Evolutionary conservation across 306 rosid genomes (phyloP).

Genomic region (Sicyos baderoa): DNA sequence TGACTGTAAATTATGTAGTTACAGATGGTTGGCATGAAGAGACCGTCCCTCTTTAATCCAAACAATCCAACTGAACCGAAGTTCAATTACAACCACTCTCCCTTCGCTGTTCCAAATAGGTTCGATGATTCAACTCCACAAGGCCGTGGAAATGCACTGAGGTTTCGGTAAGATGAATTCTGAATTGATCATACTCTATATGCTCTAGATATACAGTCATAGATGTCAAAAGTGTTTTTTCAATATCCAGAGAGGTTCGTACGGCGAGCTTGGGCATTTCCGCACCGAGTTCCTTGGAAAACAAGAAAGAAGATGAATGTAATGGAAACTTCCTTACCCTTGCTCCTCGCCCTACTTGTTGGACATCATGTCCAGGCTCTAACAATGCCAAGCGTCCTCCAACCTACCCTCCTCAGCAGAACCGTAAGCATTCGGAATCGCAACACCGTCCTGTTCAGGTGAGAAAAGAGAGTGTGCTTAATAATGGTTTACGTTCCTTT

Average conservation of each 20-base stretch:
- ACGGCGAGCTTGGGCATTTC: neutral
- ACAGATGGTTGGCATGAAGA: slow-evolving; percentile 58
- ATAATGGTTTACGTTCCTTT: neutral
- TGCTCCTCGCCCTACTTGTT: slow-evolving; percentile 4
- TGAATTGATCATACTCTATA: slow-evolving; percentile 18
- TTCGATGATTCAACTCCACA: slow-evolving; percentile 28
- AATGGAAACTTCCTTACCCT: slow-evolving; percentile 14
- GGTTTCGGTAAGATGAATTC: slow-evolving; percentile 19
- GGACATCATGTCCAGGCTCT: slow-evolving; percentile 11
- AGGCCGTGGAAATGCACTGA: neutral
- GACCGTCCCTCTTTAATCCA: slow-evolving; percentile 47
- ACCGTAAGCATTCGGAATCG: neutral
- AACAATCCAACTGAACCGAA: slow-evolving; percentile 33
- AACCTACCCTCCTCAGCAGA: slow-evolving; percentile 8
- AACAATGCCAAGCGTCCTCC: neutral
- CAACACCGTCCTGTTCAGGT: neutral
- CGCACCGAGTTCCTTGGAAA: slow-evolving; percentile 12
- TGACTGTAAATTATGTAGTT: slow-evolving; percentile 18
- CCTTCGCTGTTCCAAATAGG: slow-evolving; percentile 30
- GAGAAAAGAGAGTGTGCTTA: neutral
- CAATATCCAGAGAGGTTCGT: slow-evolving; percentile 10
- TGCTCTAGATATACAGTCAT: neutral
- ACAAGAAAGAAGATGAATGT: neutral
- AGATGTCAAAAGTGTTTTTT: neutral
- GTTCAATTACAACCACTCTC: slow-evolving; percentile 31